Evolutionary conservation across 2,329 filamentous ascomycete species (phyloP), one percentile per base, ranked within the genome.

Genomic region (Aureobasidium vineae): DNA sequence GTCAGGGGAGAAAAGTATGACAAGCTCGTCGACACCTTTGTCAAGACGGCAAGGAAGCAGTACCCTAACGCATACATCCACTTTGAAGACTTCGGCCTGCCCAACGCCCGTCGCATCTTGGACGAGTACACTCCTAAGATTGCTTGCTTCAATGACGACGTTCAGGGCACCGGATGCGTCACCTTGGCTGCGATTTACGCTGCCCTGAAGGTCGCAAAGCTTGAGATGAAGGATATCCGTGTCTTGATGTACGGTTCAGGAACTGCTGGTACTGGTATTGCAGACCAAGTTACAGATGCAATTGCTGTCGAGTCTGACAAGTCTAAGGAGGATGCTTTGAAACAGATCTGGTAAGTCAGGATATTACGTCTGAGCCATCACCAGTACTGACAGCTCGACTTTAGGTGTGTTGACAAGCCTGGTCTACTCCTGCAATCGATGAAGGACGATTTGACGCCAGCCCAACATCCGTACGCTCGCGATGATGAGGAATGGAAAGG

Each of bases 61-160:
- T 96, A 89, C 68, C 92, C 92, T 0, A 87, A 84, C 53, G 91
- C 92, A 0, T 94, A 93, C 71, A 88, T 96, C 23, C 92, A 96
- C 73, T 96, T 96, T 73, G 74, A 96, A 33, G 92, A 96, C 73
- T 96, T 96, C 78, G 92, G 91, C 0, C 78, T 96, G 0, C 77
- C 77, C 1, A 96, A 96, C 72, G 90, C 91, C 0, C 83, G 90
- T 36, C 85, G 90, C 3, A 85, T 96, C 2, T 81, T 96, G 0
- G 90, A 96, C 68, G 84, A 82, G 41, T 96, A 95, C 72, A 85
- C 88, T 0, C 83, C 88, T 0, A 74, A 89, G 59, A 88, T 94
- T 8, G 83, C 92, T 0, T 96, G 91, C 75, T 96, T 97, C 82
- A 96, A 96, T 72, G 92, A 96, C 67, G 92, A 96, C 75, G 88